Evolutionary conservation across 352 stramenopile species (phyloP).

Genomic region (Pythium vanterpoolii): DNA sequence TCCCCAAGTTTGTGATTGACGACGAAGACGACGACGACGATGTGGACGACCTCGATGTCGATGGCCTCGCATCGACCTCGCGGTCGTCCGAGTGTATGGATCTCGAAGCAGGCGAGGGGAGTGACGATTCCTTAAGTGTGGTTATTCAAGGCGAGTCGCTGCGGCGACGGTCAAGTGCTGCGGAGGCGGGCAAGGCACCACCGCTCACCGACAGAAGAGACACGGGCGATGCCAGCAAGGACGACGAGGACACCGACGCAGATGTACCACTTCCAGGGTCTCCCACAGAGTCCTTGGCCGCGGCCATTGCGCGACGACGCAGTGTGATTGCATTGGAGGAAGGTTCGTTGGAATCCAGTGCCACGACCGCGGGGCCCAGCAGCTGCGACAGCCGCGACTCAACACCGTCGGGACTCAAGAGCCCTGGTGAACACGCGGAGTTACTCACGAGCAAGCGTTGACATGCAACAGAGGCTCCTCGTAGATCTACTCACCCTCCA

Average conservation of each 20-base stretch:
- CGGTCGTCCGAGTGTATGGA: conserved; percentile 21
- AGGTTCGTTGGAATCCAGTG: background rate
- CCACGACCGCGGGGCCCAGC: background rate
- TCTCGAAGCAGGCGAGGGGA: conserved; percentile 11
- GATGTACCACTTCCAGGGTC: background rate
- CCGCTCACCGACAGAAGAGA: background rate
- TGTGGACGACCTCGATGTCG: background rate
- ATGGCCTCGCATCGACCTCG: conserved; percentile 15
- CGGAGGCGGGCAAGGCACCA: too few species aligned
- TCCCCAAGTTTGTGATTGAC: conserved; percentile 71
- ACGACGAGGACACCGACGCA: background rate
- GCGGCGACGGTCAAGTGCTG: conserved; percentile 5
- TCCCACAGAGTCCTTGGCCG: background rate
- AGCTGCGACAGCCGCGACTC: background rate
- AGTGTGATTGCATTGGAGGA: conserved; percentile 22
- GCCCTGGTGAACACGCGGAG: conserved; percentile 11
- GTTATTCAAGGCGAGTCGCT: background rate
- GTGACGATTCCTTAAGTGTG: background rate
- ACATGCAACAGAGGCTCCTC: too few species aligned
- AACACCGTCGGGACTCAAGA: conserved; percentile 17
- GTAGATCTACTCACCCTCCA: too few species aligned
- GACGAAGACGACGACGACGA: conserved; percentile 62
- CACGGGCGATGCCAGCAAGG: background rate
- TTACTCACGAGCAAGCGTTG: conserved; percentile 11
- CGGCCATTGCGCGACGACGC: conserved; percentile 15